Percentiles rank a stretch among this genome's conserved stretches.
Evolutionary conservation across 169 alveolate genomes (phyloP).

Genomic region (Cryptosporidium canis): DNA sequence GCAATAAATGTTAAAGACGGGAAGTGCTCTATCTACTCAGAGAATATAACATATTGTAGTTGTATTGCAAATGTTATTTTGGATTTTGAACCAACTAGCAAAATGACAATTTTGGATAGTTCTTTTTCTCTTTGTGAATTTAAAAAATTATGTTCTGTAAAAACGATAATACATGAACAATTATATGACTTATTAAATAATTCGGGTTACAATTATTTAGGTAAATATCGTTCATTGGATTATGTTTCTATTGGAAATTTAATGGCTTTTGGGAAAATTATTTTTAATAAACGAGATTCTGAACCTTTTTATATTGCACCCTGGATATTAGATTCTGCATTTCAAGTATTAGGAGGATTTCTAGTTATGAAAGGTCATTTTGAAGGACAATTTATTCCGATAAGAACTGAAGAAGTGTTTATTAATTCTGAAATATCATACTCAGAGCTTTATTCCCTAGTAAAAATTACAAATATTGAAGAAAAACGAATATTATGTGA

Average conservation of each 20-base stretch:
- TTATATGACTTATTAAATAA: constrained; percentile 26
- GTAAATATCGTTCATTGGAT: constrained; percentile 32
- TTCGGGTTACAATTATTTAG: constrained; percentile 35
- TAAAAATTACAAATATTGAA: constrained; percentile 17
- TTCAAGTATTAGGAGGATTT: constrained; percentile 63
- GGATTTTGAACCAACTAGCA: background rate
- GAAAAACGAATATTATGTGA: constrained; percentile 16
- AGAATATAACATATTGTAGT: background rate
- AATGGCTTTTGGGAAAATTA: constrained; percentile 30
- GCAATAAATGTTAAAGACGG: constrained; percentile 10
- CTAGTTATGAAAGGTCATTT: background rate
- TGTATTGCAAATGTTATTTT: background rate
- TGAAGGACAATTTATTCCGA: constrained; percentile 19
- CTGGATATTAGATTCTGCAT: constrained; percentile 68
- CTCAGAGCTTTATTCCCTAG: constrained; percentile 26
- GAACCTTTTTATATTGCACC: constrained; percentile 47
- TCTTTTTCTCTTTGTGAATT: constrained; percentile 1
- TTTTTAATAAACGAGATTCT: background rate
- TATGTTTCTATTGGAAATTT: constrained; percentile 35
- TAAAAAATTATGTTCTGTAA: background rate
- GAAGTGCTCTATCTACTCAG: constrained; percentile 11
- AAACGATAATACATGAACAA: background rate
- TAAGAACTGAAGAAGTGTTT: background rate
- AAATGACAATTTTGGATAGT: background rate
- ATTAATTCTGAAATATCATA: background rate